Percentiles rank a stretch among this genome's conserved stretches.
phyloP scores from a whole-genome alignment of 1,139 yeast species.

The Yamadazyma siamensis region DNA sequence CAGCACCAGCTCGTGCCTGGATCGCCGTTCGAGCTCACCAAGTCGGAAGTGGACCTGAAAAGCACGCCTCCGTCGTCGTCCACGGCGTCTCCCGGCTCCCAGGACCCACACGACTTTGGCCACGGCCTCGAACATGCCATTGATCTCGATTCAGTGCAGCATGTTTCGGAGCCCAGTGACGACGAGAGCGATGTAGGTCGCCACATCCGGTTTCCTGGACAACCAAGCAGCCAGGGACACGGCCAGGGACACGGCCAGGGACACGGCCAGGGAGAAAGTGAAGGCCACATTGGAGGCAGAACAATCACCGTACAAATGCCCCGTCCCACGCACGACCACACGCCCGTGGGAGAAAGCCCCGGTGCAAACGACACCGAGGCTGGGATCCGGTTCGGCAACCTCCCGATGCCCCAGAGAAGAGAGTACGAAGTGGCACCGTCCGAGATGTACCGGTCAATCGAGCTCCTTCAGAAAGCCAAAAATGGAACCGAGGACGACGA shows the following conservation, averaged over 20 bases:
- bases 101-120: too few relatives aligned
- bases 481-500: constrained; percentile 49
- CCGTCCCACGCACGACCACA: too few relatives aligned
- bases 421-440: constrained; percentile 66
- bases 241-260: constrained; percentile 5
- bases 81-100: too few relatives aligned
- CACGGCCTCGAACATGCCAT: too few relatives aligned
- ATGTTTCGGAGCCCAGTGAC: constrained; percentile 41
- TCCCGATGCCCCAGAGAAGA: constrained; percentile 38
- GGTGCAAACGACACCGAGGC: too few relatives aligned
- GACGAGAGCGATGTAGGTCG: constrained; percentile 18
- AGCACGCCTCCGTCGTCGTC: constrained; percentile 4
- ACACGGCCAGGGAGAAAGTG: neutral
- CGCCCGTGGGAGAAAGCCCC: too few relatives aligned
- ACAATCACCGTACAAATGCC: too few relatives aligned
- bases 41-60: constrained; percentile 1
- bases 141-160: constrained; percentile 22
- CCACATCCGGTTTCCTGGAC: too few relatives aligned
- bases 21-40: too few relatives aligned
- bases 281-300: too few relatives aligned
- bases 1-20: neutral
- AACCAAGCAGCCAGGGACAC: neutral
- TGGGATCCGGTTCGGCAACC: constrained; percentile 37
- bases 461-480: constrained; percentile 54
- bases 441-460: constrained; percentile 80